Base-by-base conservation (phyloP, 768 basidiomycete species). In the Hydnomerulius pinastri region DNA sequence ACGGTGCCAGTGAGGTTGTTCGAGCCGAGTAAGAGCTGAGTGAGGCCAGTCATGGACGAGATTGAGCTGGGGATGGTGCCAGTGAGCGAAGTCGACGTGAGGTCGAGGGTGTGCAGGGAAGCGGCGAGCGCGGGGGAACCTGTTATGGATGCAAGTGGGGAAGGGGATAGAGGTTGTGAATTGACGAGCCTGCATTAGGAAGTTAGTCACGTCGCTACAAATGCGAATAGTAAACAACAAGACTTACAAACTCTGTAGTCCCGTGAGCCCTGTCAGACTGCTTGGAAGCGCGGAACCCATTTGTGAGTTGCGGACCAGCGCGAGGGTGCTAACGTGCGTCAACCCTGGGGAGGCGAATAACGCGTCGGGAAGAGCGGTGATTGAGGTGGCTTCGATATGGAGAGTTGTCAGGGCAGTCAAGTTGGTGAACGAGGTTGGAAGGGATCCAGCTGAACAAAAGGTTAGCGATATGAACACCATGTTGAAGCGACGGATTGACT, bases 231-330 rank as follows among this genome's bases (percentile, higher is more conserved):
- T 10, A 11, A 37, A 12, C 1, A n/a, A n/a, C 21, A 10, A 23
- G 29, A 62, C 75, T 54, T 60, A 77, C 77, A 79, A 38, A 46
- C 65, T 72, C 46, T 72, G 70, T 15, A 79, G 59, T 25, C 57
- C 57, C 1, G 66, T 56, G 12, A 73, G 57, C 42, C 53, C 43
- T 7, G 63, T 51, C 11, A 77, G 43, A 29, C 66, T 71, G 7
- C 59, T 67, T 7, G 77, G 75, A 30, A 79, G 63, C 3, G 61
- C 50, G 15, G 57, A 50, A 25, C 73, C 71, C 65, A 79, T 69
- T 35, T 73, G 57, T 12, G 63, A 51, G 59, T 79, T 79, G 56
- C 69, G 68, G 20, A 74, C 64, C 21, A 79, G 63, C 13, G 65
- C 65, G 12, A 77, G 55, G 30, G 71, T 65, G 10, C 69, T 65